phyloP scores from a whole-genome alignment of 495 filamentous ascomycete species.

The Amphirosellinia nigrospora region DNA sequence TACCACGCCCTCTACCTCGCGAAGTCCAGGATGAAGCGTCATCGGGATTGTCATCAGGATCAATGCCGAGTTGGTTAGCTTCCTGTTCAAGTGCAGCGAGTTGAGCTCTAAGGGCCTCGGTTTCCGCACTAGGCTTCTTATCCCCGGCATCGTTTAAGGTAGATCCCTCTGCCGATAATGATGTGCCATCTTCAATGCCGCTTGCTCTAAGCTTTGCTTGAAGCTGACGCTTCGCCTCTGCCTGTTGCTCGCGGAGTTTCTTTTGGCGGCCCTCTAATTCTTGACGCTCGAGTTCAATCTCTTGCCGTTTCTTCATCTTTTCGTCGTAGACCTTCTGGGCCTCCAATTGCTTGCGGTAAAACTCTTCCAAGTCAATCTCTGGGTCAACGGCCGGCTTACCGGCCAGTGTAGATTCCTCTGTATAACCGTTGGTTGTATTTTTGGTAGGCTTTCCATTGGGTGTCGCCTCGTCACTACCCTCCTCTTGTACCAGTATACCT shows the following conservation, averaged over 20 bases:
- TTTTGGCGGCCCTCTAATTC: slow-evolving; percentile 79
- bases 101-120: slow-evolving; percentile 72
- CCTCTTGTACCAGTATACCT: slow-evolving; percentile 91
- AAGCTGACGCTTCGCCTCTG: slow-evolving; percentile 76
- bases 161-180: slow-evolving; percentile 21
- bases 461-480: slow-evolving; percentile 41
- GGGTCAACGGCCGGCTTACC: slow-evolving; percentile 50
- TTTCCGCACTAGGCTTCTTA: slow-evolving; percentile 44
- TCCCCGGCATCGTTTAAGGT: slow-evolving; percentile 21
- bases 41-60: slow-evolving; percentile 56
- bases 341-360: slow-evolving; percentile 76
- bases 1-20: slow-evolving; percentile 38
- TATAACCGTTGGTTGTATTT: slow-evolving; percentile 29
- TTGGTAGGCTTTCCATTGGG: slow-evolving; percentile 34
- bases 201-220: slow-evolving; percentile 58
- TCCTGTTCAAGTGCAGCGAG: slow-evolving; percentile 85
- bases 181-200: slow-evolving; percentile 44
- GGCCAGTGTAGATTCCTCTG: slow-evolving; percentile 19
- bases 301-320: slow-evolving; percentile 73
- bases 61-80: slow-evolving; percentile 78
- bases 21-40: slow-evolving; percentile 46
- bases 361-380: slow-evolving; percentile 78
- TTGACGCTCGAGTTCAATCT: slow-evolving; percentile 71
- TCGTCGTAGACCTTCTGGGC: slow-evolving; percentile 81
- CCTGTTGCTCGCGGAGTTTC: slow-evolving; percentile 74